Percentiles rank a stretch among this genome's conserved stretches.
Evolutionary conservation across 768 basidiomycete genomes (phyloP).

Genomic region (Termitomyces heimii): DNA sequence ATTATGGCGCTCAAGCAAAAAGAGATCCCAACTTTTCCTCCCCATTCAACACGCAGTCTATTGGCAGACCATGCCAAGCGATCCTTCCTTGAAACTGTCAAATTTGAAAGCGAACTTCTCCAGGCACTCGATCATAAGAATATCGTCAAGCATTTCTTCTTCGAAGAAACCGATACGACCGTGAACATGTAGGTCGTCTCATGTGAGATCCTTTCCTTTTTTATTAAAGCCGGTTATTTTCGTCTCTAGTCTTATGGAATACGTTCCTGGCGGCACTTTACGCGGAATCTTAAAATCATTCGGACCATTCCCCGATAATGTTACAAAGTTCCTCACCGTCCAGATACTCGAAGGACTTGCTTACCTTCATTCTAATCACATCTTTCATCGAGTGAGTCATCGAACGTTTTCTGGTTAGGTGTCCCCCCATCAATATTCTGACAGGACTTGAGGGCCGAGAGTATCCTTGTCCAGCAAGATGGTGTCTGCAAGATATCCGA

Average conservation of each 20-base stretch:
- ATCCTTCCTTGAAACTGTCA: constrained; percentile 85
- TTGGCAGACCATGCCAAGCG: constrained; percentile 59
- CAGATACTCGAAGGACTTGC: constrained; percentile 90
- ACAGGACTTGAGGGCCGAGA: constrained; percentile 94
- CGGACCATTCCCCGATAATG: constrained; percentile 85
- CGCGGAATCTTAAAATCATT: constrained; percentile 81
- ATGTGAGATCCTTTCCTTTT: neutral
- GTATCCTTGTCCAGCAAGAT: constrained; percentile 87
- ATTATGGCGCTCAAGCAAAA: constrained; percentile 99
- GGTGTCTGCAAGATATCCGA: constrained; percentile 96
- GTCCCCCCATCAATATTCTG: neutral
- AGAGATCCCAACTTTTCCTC: constrained; percentile 58
- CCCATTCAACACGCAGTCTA: neutral
- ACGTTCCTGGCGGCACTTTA: constrained; percentile 94
- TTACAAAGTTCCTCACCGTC: constrained; percentile 83
- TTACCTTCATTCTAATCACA: constrained; percentile 86
- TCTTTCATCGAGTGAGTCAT: constrained; percentile 76
- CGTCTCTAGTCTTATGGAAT: constrained; percentile 82
- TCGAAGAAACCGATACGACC: constrained; percentile 79
- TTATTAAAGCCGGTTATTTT: neutral
- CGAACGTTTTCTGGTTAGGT: neutral
- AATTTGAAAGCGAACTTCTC: constrained; percentile 90
- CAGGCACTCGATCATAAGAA: constrained; percentile 94
- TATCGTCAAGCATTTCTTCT: constrained; percentile 93
- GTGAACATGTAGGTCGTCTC: constrained; percentile 80